Conservation (phyloP, 495 filamentous ascomycete genomes). For the Pseudotulostoma volvatum region DNA sequence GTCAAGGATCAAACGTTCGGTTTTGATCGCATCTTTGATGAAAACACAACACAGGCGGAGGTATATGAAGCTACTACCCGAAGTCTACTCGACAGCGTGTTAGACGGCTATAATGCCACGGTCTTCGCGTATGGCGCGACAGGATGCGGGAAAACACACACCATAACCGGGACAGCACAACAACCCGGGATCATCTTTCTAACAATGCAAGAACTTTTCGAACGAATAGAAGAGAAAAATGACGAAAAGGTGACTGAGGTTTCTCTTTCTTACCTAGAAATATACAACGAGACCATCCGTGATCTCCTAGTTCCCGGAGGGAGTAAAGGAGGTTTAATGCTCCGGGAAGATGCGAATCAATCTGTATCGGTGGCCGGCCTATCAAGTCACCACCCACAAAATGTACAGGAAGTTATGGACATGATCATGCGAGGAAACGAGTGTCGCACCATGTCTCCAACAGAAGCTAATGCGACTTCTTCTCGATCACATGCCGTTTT, state of each 20-base stretch:
- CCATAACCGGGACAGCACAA: constrained; percentile 86
- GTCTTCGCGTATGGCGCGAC: constrained; percentile 98
- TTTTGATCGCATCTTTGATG: constrained; percentile 95
- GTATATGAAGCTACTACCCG: constrained; percentile 93
- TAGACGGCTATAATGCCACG: constrained; percentile 97
- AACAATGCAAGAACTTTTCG: constrained; percentile 96
- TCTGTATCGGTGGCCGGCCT: constrained; percentile 84
- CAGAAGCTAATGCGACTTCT: constrained; percentile 93
- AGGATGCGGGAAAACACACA: constrained; percentile 96
- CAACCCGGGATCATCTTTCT: constrained; percentile 96
- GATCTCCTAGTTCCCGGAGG: constrained; percentile 79
- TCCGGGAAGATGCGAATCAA: constrained; percentile 89
- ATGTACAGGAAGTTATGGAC: constrained; percentile 93
- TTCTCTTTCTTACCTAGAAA: constrained; percentile 90
- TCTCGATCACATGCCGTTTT: constrained; percentile 97
- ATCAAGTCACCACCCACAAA: constrained; percentile 77
- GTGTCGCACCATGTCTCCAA: constrained; percentile 88
- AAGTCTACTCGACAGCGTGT: constrained; percentile 75
- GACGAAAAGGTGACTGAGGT: constrained; percentile 80
- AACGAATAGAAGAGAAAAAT: constrained; percentile 73
- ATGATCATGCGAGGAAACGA: constrained; percentile 96
- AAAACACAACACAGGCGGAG: constrained; percentile 81
- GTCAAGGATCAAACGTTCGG: constrained; percentile 97
- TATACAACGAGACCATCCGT: constrained; percentile 98
- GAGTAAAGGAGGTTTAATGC: constrained; percentile 75